Base-by-base conservation (phyloP, 768 basidiomycete genomes). In the Coprinopsis marcescibilis region DNA sequence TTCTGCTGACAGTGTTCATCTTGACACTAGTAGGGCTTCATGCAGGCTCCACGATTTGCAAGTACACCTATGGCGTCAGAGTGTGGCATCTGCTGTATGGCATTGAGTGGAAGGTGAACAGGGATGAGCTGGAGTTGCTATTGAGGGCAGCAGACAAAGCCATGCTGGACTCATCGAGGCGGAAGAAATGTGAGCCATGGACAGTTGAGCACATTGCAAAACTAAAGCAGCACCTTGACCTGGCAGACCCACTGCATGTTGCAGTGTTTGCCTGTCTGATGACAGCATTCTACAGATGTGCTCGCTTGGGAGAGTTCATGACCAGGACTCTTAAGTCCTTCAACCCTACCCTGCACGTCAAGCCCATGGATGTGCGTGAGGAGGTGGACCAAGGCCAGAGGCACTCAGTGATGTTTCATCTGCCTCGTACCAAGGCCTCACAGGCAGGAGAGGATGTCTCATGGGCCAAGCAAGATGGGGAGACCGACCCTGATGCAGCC, bases 81-180 rank as follows among this genome's bases (percentile, higher is more conserved):
- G 72, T 74, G 2, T 78, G 75, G 75, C 73, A 78, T 51, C 55
- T 67, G 1, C 40, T 76, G 0, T 72, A 78, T 46, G 59, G 71
- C 0, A 3, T 69, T 0, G n/a, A n/a, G n/a, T n/a, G n/a, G n/a
- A n/a, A n/a, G n/a, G n/a, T n/a, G n/a, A n/a, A n/a, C n/a, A n/a
- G n/a, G n/a, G n/a, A n/a, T n/a, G n/a, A n/a, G n/a, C n/a, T n/a
- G n/a, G n/a, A n/a, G n/a, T n/a, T n/a, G n/a, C n/a, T n/a, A n/a
- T n/a, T n/a, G n/a, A n/a, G n/a, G n/a, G n/a, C n/a, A n/a, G n/a
- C n/a, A n/a, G 33, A 20, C 0, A 75, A 67, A 66, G 36, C 12
- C 1, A 45, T 66, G 1, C 50, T 67, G 20, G 35, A 59, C 0
- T 30, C 61, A 0, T 65, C 67, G 0, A 60, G 23, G 27, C 59